phyloP scores from a whole-genome alignment of 2,329 filamentous ascomycete genomes.

The Clarireedia paspali region DNA sequence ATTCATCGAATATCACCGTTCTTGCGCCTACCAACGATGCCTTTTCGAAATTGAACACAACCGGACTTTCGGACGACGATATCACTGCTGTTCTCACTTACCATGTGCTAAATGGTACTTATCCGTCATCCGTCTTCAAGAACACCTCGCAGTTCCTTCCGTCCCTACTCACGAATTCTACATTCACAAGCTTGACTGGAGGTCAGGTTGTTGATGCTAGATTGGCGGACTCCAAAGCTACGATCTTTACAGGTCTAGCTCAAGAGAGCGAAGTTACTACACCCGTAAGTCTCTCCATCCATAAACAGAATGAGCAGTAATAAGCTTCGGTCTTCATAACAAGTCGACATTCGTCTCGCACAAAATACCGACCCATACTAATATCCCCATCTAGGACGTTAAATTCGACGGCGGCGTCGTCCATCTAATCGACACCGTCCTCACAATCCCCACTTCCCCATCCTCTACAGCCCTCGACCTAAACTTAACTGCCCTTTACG shows the following conservation, averaged over 20 bases:
- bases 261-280: slow-evolving; percentile 13
- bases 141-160: slow-evolving; percentile 15
- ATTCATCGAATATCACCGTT: slow-evolving; percentile 8
- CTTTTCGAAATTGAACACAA: slow-evolving; percentile 11
- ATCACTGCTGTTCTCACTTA: slow-evolving; percentile 15
- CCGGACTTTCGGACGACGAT: slow-evolving; percentile 9
- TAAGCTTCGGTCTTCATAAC: not conserved
- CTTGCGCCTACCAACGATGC: slow-evolving; percentile 11
- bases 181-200: slow-evolving; percentile 18
- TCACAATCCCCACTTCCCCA: slow-evolving; percentile 35
- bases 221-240: not conserved
- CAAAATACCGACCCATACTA: not conserved
- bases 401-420: slow-evolving; percentile 48
- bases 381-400: slow-evolving; percentile 34
- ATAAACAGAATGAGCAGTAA: no score
- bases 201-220: slow-evolving; percentile 18
- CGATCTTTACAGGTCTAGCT: slow-evolving; percentile 1
- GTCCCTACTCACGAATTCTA: slow-evolving; percentile 11
- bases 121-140: slow-evolving; percentile 12
- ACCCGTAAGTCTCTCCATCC: slow-evolving; percentile 6
- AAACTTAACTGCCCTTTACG: slow-evolving; percentile 12
- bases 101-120: slow-evolving; percentile 16
- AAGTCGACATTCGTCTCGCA: not conserved
- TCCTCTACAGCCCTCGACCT: slow-evolving; percentile 14
- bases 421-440: slow-evolving; percentile 43